Evolutionary conservation across 768 basidiomycete species (phyloP), one percentile per base, ranked within the genome.

Genomic region (Gloeopeniophorella convolvens): DNA sequence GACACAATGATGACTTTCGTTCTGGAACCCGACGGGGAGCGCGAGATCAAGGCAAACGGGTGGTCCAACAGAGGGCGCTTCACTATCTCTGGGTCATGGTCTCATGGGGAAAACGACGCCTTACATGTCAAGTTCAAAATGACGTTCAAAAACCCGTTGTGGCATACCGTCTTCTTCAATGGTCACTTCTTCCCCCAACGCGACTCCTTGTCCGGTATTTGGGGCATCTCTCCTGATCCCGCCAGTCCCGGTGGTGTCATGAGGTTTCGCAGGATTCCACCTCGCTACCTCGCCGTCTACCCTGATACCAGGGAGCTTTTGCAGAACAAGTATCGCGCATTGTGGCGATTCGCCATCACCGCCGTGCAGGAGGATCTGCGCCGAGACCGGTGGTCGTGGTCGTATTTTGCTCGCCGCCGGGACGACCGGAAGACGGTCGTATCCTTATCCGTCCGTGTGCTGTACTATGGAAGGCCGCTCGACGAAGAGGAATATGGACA

Each of bases 291-390:
- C 23, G 46, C 62, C 7, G 62, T 63, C 34, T 50, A 54, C 23
- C 66, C 66, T 3, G 43, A 59, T 2, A 60, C 64, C 16, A 35
- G 51, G 9, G 60, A 56, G 32, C 51, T 65, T 16, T 35, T 42
- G 20, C 35, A 43, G 11, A 62, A 62, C 48, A 59, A 54, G 43
- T n/a, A 65, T 4, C 61, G 59, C 10, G 62, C 64, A 5, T 42
- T 62, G n/a, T 69, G 66, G 68, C 45, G 33, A 5, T 68, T 60
- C 37, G 68, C 68, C 10, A 60, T 63, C 24, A 31, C 31, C 0
- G 62, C 65, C 6, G 59, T 62, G 3, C 39, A 42, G 5, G 42
- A 53, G 24, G 50, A 59, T 12, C 40, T 69, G 4, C 58, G 61
- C 3, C 53, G 60, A 31, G 36, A 52, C 23, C 50, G 48, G 1